Conservation (phyloP, 805 yeast species). For the Schizosaccharomyces cryophilus region DNA sequence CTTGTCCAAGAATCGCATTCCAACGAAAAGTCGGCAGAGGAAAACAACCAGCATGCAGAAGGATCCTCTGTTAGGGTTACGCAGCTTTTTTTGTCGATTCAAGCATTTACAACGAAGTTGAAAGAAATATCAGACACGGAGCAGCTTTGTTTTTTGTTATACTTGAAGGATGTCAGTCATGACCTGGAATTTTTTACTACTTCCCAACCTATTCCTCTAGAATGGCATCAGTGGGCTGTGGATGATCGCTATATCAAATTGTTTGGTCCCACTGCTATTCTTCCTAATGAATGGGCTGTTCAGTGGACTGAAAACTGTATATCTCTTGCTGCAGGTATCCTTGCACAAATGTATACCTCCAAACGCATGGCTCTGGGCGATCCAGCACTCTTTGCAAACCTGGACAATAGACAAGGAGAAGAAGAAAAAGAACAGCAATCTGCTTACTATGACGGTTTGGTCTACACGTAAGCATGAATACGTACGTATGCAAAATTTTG, state of each 20-base stretch:
- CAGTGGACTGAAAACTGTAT: conserved; percentile 65
- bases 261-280: conserved; percentile 18
- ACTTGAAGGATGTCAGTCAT: conserved; percentile 58
- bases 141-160: conserved; percentile 43
- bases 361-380: conserved; percentile 50
- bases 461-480: neutral
- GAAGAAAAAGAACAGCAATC: neutral
- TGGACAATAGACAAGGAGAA: neutral
- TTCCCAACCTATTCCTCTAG: conserved; percentile 73
- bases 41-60: neutral
- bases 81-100: neutral
- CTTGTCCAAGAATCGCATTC: neutral
- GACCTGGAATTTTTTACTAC: conserved; percentile 45
- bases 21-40: conserved; percentile 36
- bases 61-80: neutral
- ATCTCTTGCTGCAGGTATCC: conserved; percentile 52
- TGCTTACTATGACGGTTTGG: neutral
- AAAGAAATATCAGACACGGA: conserved; percentile 8
- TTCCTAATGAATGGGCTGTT: conserved; percentile 61
- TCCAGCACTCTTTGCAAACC: conserved; percentile 2
- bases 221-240: conserved; percentile 87
- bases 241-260: conserved; percentile 7
- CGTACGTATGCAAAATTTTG: no score
- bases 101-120: neutral
- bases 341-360: conserved; percentile 77